Base-by-base conservation (phyloP, 805 yeast genomes). In the Candida khao-thaluensis region DNA sequence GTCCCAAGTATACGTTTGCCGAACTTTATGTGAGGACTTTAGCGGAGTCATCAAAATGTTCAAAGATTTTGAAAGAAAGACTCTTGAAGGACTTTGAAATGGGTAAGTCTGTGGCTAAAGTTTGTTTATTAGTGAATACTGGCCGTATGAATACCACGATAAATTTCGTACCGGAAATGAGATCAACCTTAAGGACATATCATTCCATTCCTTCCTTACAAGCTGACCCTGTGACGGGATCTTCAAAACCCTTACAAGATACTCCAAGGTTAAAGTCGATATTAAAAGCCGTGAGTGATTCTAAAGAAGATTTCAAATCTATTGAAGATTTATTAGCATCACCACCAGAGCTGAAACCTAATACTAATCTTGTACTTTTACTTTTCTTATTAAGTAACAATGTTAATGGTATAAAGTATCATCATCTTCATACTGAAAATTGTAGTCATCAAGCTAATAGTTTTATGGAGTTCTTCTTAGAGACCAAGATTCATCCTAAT, bases 61-160 rank as follows among this genome's bases (percentile, higher is more conserved):
- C 96, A 5, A 83, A 81, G 51, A 79, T 91, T 3, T 69, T 91
- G 38, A 78, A 87, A 43, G 96, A 89, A 47, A 76, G 95, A 44
- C 64, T 91, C 25, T 58, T 82, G 32, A 64, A 67, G 40, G 87
- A 83, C 45, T 74, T 71, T 44, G 76, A 76, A 29, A 71, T 76
- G 61, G 85, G 87, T 1, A 67, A 79, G 27, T 78, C 87, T 12
- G 85, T 86, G 15, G 83, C 87, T 39, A 79, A 87, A 72, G 82
- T 88, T 16, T 88, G 96, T 48, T 62, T 91, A 26, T 69, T 91
- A 44, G 97, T 91, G 12, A 91, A 91, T 56, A 79, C 90, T 39
- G 98, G 98, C 7, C 72, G 97, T 45, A 79, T 91, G 80, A 91
- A 91, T 66, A 91, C 99, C 2, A 91, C 98, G 2, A 82, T 91